Evolutionary conservation across 192 early-diverging fungal species (phyloP).

Genomic region (Podila epicladia): DNA sequence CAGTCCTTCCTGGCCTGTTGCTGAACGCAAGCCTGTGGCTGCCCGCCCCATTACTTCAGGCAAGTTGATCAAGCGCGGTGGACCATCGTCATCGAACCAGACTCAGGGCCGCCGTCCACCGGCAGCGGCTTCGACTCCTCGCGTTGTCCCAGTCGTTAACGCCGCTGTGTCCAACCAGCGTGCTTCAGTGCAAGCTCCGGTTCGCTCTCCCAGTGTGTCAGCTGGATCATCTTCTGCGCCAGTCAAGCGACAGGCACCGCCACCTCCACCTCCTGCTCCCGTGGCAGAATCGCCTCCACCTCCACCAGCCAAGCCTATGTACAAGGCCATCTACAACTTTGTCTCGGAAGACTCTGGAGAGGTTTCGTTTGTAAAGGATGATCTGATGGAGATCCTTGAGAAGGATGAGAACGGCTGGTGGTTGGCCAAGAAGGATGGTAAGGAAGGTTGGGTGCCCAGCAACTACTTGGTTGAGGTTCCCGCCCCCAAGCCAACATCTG

Average conservation of each 20-base stretch:
- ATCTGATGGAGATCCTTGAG: conserved; percentile 74
- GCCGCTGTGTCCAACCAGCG: conserved; percentile 5
- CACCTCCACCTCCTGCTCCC: conserved; percentile 62
- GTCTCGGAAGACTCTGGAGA: conserved; percentile 69
- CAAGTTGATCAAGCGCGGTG: conserved; percentile 42
- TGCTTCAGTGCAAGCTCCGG: conserved; percentile 10
- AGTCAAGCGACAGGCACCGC: conserved; percentile 57
- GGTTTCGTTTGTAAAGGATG: conserved; percentile 70
- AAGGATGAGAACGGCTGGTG: conserved; percentile 66
- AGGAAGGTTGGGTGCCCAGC: conserved; percentile 83
- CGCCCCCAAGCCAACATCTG: conserved; percentile 44
- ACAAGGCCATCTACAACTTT: conserved; percentile 78
- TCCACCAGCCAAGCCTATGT: conserved; percentile 58
- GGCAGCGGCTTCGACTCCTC: conserved; percentile 13
- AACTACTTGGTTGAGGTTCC: conserved; percentile 77
- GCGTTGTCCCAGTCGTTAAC: conserved; percentile 6
- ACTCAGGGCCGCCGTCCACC: conserved; percentile 18
- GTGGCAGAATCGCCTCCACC: conserved; percentile 41
- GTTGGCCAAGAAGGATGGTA: conserved; percentile 64
- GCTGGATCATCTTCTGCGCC: conserved; percentile 21
- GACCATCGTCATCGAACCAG: conserved; percentile 10
- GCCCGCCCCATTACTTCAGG: conserved; percentile 46
- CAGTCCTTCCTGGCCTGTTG: conserved; percentile 59
- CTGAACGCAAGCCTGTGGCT: conserved; percentile 29
- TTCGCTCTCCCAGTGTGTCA: background rate